phyloP scores from a whole-genome alignment of 148 eudicot species.

The Drosera capensis region DNA sequence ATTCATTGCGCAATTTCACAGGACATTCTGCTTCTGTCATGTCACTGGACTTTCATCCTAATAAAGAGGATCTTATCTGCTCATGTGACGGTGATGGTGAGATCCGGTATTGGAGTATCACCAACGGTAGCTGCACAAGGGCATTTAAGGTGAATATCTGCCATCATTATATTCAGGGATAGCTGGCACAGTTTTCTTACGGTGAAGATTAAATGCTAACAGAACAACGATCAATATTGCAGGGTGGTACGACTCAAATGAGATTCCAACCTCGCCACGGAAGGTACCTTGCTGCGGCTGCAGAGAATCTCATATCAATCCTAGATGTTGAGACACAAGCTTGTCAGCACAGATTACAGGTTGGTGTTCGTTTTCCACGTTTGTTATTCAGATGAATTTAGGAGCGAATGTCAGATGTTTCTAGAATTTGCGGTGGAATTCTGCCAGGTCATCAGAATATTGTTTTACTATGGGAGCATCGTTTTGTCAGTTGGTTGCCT shows the following conservation, averaged over 20 bases:
- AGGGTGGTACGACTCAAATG: constrained; percentile 61
- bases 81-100: constrained; percentile 83
- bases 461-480: neutral
- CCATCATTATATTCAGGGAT: neutral
- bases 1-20: constrained; percentile 57
- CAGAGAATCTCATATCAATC: constrained; percentile 69
- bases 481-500: too few relatives aligned
- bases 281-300: constrained; percentile 75
- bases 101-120: constrained; percentile 73
- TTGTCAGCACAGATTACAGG: constrained; percentile 62
- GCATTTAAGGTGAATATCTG: constrained; percentile 44
- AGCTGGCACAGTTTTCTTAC: neutral
- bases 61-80: constrained; percentile 62
- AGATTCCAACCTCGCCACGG: constrained; percentile 84
- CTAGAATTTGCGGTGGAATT: too few relatives aligned
- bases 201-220: neutral
- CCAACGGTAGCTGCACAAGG: constrained; percentile 43
- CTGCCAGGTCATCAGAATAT: neutral
- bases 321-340: constrained; percentile 68
- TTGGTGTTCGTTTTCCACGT: constrained; percentile 7
- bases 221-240: constrained; percentile 1
- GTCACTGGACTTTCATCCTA: constrained; percentile 80
- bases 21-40: constrained; percentile 63
- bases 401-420: too few relatives aligned
- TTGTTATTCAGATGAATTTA: too few relatives aligned